Percentiles rank a stretch among this genome's conserved stretches.
phyloP scores from a whole-genome alignment of 1,139 yeast species.

The Debaryomyces nepalensis region DNA sequence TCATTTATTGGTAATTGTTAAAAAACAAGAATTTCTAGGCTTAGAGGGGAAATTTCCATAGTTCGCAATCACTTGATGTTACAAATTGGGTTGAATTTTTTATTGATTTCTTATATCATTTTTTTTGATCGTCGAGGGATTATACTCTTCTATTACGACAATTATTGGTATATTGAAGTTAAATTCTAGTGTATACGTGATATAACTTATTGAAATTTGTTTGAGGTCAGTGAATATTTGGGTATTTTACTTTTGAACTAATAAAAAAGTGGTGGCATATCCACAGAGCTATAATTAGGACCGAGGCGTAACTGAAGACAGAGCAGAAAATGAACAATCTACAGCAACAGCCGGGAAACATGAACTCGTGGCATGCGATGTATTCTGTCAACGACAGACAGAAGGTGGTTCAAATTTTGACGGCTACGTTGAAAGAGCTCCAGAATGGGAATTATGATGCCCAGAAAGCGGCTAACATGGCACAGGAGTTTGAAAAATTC shows the following conservation, averaged over 20 bases:
- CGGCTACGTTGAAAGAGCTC: conserved; percentile 45
- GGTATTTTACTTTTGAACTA: background rate
- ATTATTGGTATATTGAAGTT: background rate
- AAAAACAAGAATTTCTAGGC: background rate
- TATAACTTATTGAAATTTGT: background rate
- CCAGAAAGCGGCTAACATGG: conserved; percentile 46
- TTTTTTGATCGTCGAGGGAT: conserved; percentile 5
- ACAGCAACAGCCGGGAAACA: conserved; percentile 29
- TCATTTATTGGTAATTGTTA: background rate
- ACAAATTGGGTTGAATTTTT: conserved; percentile 8
- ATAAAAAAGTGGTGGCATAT: conserved; percentile 2
- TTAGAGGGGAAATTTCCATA: conserved; percentile 9
- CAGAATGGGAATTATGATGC: conserved; percentile 42
- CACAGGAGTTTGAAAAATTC: conserved; percentile 50
- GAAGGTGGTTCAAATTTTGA: conserved; percentile 45
- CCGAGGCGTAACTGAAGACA: conserved; percentile 3
- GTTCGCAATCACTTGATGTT: conserved; percentile 8
- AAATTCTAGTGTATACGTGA: background rate
- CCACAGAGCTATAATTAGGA: conserved; percentile 4
- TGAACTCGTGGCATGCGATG: conserved; percentile 47
- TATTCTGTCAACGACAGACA: conserved; percentile 48
- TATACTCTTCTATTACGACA: conserved; percentile 2
- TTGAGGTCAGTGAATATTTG: conserved; percentile 3
- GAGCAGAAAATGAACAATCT: conserved; percentile 17
- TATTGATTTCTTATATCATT: conserved; percentile 11